A percentile compares a stretch with the other conserved stretches of the same genome.
Evolutionary conservation across 23 red algal species (phyloP).

Genomic region (Gracilariopsis chorda): DNA sequence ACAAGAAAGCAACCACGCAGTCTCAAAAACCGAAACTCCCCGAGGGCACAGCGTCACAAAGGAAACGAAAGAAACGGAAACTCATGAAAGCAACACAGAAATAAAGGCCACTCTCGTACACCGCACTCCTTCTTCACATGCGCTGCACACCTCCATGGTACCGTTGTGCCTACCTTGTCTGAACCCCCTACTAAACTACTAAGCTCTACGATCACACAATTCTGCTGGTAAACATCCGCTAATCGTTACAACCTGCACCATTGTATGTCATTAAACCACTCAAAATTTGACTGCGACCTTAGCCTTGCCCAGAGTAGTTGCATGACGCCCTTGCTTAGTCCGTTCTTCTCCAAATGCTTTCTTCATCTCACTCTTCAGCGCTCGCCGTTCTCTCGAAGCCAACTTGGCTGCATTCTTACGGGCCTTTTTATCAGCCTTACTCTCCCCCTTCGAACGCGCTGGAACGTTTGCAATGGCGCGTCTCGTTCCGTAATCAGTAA

Average conservation of each 20-base stretch:
- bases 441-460: constrained; percentile 30
- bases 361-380: constrained; percentile 68
- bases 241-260: no score
- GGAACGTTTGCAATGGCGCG: neutral
- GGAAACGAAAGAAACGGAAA: constrained; percentile 66
- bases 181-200: no score
- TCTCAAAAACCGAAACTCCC: neutral
- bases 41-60: constrained; percentile 24
- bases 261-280: no score
- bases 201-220: no score
- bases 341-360: constrained; percentile 59
- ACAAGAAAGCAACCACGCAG: no score
- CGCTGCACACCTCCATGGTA: no score
- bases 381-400: constrained; percentile 58
- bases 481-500: constrained; percentile 13
- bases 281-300: constrained; percentile 77
- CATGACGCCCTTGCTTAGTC: constrained; percentile 59
- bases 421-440: constrained; percentile 45
- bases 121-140: no score
- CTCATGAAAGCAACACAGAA: neutral
- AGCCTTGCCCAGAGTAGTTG: constrained; percentile 48
- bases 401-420: constrained; percentile 67
- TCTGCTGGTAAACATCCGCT: no score
- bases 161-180: no score
- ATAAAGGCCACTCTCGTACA: no score